Evolutionary conservation across 225 moss, liverwort and hornwort species (phyloP).

Genomic region (Bryoerythrophyllum caledonicum): DNA sequence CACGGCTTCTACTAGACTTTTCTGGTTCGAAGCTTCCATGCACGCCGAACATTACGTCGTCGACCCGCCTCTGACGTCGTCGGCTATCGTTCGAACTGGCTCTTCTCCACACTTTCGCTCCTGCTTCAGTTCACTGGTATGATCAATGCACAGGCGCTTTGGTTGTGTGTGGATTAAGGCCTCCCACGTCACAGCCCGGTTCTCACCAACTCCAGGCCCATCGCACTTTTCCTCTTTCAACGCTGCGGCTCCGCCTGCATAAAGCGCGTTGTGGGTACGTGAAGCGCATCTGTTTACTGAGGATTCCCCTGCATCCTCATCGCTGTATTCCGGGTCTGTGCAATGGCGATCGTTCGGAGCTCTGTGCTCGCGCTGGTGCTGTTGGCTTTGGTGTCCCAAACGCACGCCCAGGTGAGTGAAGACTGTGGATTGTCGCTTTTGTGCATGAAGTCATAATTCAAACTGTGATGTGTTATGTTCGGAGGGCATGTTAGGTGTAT

Average conservation of each 20-base stretch:
- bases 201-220: slow-evolving; percentile 8
- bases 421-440: too few species aligned
- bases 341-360: not conserved
- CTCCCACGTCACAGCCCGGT: slow-evolving; percentile 16
- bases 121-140: not conserved
- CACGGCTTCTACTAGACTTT: not conserved
- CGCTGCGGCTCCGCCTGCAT: not conserved
- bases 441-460: too few species aligned
- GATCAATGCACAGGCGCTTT: not conserved
- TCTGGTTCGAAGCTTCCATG: too few species aligned
- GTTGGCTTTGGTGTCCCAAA: slow-evolving; percentile 16
- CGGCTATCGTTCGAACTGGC: too few species aligned
- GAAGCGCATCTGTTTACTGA: not conserved
- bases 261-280: not conserved
- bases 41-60: too few species aligned
- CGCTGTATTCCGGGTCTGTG: not conserved
- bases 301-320: too few species aligned
- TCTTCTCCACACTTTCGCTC: not conserved
- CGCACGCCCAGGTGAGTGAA: slow-evolving; percentile 17
- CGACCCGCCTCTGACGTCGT: not conserved
- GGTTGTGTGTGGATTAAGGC: slow-evolving; percentile 29
- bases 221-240: not conserved
- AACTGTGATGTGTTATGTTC: too few species aligned
- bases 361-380: slow-evolving; percentile 18
- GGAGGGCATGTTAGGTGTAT: too few species aligned